Evolutionary conservation across 106 monocot genomes (phyloP), one percentile per base, ranked within the genome.

Genomic region (Acorus gramineus): DNA sequence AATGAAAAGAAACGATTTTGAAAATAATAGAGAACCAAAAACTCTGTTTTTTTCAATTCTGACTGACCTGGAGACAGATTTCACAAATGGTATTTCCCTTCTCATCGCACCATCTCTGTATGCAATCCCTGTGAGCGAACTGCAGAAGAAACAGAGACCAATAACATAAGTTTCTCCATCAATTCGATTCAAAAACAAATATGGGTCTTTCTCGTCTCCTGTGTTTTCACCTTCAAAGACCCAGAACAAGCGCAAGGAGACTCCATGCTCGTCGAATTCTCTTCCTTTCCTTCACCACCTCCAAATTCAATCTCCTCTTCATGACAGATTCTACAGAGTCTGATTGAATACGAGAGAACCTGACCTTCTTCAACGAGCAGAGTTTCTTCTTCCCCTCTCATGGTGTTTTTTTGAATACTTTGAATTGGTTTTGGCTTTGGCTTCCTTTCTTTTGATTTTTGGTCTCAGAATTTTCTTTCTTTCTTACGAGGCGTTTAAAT

Each of bases 41-140:
- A 2, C 47, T 13, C 47, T 10, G 10, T 46, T 8, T 12, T 52
- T 2, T 53, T 7, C 44, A 55, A 69, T 47, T 3, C 4, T 56
- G 9, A 48, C 77, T 28, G 61, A 93, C 89, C 81, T 89, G 93
- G 5, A 89, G 81, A 56, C 89, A 94, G 49, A 94, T 89, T 68
- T 89, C 93, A 58, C 89, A 94, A 54, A 86, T 48, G 13, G 74
- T 80, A 74, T 65, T 84, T 64, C 90, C 90, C 57, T 87, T 95
- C 82, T 90, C 86, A 71, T 90, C 84, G 56, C 94, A 95, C 94
- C 89, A 95, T 62, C 82, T 80, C 80, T 95, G 94, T 63, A 90
- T 74, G 73, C 94, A 95, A 9, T 44, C 79, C 47, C 90, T 84
- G 54, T 95, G 95, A 44, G 95, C 87, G 76, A 82, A 95, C 95